These are phyloP conservation scores for Termitomyces sp. DNA, from an alignment of 768 basidiomycete genomes.

Conservation along the genomic window DNA sequence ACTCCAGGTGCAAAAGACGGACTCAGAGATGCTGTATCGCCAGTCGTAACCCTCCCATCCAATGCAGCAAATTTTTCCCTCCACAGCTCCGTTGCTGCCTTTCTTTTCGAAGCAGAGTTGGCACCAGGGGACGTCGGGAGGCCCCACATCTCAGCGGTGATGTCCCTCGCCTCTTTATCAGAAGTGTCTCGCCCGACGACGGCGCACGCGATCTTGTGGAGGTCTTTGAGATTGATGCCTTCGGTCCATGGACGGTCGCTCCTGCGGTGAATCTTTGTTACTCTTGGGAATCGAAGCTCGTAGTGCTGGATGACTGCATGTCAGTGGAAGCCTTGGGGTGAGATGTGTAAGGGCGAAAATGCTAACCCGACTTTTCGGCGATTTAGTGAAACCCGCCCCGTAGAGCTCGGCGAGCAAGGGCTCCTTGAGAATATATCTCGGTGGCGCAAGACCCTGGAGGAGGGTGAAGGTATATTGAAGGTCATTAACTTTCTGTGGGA, in stretches of 20 bases:
- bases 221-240: conserved; percentile 37
- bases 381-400: conserved; percentile 80
- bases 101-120: conserved; percentile 31
- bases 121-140: conserved; percentile 32
- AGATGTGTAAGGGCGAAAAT: background rate
- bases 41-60: conserved; percentile 12
- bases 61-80: conserved; percentile 29
- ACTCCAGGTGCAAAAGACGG: background rate
- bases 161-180: conserved; percentile 46
- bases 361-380: conserved; percentile 46
- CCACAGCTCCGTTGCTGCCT: conserved; percentile 34
- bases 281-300: conserved; percentile 78
- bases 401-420: conserved; percentile 71
- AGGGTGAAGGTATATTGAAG: conserved; percentile 55
- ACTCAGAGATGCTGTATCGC: background rate
- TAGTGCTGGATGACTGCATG: conserved; percentile 49
- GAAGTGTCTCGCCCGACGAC: conserved; percentile 46
- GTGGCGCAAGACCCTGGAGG: conserved; percentile 40
- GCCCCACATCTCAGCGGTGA: conserved; percentile 27
- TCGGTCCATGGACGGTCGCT: conserved; percentile 64
- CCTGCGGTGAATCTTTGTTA: conserved; percentile 60
- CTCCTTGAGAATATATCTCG: conserved; percentile 47
- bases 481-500: background rate
- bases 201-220: conserved; percentile 51
- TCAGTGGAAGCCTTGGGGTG: background rate